Base-by-base conservation (phyloP, 805 yeast genomes). In the Metschnikowia continentalis region DNA sequence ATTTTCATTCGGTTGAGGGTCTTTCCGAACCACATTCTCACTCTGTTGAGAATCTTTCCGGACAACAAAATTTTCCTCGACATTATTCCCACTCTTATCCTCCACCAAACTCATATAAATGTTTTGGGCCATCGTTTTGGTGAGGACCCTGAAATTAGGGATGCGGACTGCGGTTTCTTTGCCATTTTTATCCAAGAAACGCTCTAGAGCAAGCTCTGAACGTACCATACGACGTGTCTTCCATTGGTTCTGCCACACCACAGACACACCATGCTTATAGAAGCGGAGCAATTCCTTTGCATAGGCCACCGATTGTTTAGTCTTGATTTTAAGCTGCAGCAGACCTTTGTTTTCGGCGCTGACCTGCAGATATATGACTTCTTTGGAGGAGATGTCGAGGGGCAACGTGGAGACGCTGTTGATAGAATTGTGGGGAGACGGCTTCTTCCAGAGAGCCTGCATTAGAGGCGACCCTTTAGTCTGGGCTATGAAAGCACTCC, bases 231-330 rank as follows among this genome's bases (percentile, higher is more conserved):
- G 35, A 17, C 57, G 58, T 15, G 58, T 48, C 26, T 52, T 47
- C 36, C 57, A 57, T 37, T 63, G 53, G 52, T 81, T 81, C 1
- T 63, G 54, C 81, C 84, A 82, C 0, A 84, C 78, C 55, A 78
- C 79, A 19, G 68, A 63, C 2, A 85, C 71, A 1, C 92, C 91
- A 2, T 68, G 62, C 53, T 78, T 77, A 67, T 85, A 86, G 61
- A 84, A 83, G 5, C 63, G 63, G 38, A 83, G 57, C 40, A 81
- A 55, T 2, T 67, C 55, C 58, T 77, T 76, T 5, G 78, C 81
- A 54, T 76, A 75, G 1, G 73, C 67, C 20, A 66, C 60, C 58
- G 71, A 71, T 55, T 80, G 80, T 47, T 69, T 72, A 26, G 59
- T 35, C 48, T 61, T 64, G 40, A 71, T 52, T n/a, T 42, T 35